Evolutionary conservation across 2,329 filamentous ascomycete genomes (phyloP).

Genomic region (Pseudogymnoascus sp.): DNA sequence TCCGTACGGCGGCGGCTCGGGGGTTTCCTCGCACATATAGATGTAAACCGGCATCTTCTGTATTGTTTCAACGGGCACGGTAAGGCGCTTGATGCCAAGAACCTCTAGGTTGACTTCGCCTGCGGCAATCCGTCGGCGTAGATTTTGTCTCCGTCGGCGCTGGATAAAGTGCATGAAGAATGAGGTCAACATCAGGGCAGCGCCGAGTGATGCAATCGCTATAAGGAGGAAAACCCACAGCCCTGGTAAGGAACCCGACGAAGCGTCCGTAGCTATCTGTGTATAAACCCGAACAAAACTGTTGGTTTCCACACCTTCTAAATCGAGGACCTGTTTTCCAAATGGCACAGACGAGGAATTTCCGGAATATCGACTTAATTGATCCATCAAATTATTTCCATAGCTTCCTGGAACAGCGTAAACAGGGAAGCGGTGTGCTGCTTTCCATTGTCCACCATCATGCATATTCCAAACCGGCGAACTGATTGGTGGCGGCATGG

Average conservation of each 20-base stretch:
- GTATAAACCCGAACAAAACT: slow-evolving; percentile 58
- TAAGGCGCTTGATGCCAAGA: slow-evolving; percentile 75
- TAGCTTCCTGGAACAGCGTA: slow-evolving; percentile 69
- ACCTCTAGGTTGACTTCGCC: slow-evolving; percentile 84
- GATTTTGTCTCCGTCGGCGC: slow-evolving; percentile 57
- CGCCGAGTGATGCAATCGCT: slow-evolving; percentile 64
- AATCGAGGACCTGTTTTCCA: slow-evolving; percentile 47
- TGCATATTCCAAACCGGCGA: slow-evolving; percentile 64
- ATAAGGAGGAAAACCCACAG: slow-evolving; percentile 75
- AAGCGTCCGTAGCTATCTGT: slow-evolving; percentile 37
- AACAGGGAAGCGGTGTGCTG: slow-evolving; percentile 66
- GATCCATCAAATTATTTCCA: slow-evolving; percentile 62
- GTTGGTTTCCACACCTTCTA: slow-evolving; percentile 48
- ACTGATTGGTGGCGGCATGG: slow-evolving; percentile 58
- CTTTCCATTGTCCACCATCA: slow-evolving; percentile 66
- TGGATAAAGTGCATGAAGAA: slow-evolving; percentile 72
- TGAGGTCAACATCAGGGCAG: slow-evolving; percentile 61
- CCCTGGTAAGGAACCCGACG: slow-evolving; percentile 47
- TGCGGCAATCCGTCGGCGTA: slow-evolving; percentile 63
- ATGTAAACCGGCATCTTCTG: slow-evolving; percentile 71
- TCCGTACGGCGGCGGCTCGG: slow-evolving; percentile 31
- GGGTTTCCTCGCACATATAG: slow-evolving; percentile 53
- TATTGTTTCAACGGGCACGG: slow-evolving; percentile 65
- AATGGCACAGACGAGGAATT: slow-evolving; percentile 58
- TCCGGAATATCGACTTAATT: slow-evolving; percentile 71